phyloP scores from a whole-genome alignment of 148 eudicot species.

The Cornus controversa region DNA sequence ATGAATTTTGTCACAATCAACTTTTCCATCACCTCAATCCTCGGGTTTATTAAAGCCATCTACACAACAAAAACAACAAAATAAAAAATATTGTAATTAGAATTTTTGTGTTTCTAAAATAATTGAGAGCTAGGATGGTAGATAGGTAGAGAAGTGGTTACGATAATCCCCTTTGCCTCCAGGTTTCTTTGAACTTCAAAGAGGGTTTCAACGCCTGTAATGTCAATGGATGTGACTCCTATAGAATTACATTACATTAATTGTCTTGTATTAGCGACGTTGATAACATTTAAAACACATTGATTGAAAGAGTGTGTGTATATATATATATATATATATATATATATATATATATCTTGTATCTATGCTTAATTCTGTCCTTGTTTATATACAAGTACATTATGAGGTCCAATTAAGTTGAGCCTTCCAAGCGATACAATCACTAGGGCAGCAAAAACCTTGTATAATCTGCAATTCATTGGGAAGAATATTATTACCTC shows the following conservation, averaged over 20 bases:
- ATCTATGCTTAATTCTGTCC: too few species aligned
- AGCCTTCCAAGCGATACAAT: too few species aligned
- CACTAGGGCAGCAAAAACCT: too few species aligned
- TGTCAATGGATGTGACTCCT: slow-evolving; percentile 86
- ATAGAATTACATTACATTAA: not conserved
- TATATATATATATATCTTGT: too few species aligned
- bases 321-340: not conserved
- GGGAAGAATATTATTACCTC: slow-evolving; percentile 42
- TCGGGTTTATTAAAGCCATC: slow-evolving; percentile 69
- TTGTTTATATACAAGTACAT: too few species aligned
- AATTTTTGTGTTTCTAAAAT: not conserved
- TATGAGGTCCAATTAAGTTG: too few species aligned
- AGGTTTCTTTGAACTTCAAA: slow-evolving; percentile 49
- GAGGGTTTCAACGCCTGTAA: slow-evolving; percentile 82
- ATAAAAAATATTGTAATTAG: too few species aligned
- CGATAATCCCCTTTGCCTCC: slow-evolving; percentile 54
- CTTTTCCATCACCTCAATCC: slow-evolving; percentile 77
- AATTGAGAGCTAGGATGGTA: not conserved
- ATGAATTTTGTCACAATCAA: slow-evolving; percentile 50
- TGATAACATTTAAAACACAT: too few species aligned
- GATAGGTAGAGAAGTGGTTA: slow-evolving; percentile 7
- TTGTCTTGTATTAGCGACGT: not conserved
- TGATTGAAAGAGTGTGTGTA: too few species aligned
- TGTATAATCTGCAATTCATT: not conserved
- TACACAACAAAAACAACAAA: slow-evolving; percentile 12